Percentiles rank a stretch among this genome's conserved stretches.
These are phyloP conservation scores for Bothriochloa decipiens DNA, from an alignment of 176 grass and related monocot species.

Conservation along the genomic window DNA sequence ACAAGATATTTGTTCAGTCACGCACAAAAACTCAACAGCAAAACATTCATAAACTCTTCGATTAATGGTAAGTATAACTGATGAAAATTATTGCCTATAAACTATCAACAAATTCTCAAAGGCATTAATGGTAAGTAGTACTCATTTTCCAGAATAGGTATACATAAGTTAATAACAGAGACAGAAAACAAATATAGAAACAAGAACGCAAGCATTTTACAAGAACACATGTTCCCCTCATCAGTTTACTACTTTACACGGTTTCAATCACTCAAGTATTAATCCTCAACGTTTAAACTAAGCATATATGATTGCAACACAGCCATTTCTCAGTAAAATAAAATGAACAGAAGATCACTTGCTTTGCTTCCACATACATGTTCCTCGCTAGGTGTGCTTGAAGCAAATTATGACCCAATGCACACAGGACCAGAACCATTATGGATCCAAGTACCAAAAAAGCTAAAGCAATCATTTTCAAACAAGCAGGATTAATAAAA, in stretches of 20 bases:
- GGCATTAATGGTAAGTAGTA: neutral
- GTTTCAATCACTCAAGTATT: neutral
- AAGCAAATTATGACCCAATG: neutral
- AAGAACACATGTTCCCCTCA: neutral
- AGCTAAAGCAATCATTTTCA: neutral
- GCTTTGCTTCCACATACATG: neutral
- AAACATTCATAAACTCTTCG: neutral
- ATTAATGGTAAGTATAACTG: neutral
- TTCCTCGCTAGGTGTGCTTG: neutral
- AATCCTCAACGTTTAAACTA: neutral
- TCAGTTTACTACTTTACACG: neutral
- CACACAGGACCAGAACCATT: neutral
- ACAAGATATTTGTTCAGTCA: slow-evolving; percentile 21
- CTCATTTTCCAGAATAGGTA: neutral
- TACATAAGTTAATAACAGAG: neutral
- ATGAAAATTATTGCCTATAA: neutral
- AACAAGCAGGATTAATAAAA: neutral
- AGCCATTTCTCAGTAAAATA: neutral
- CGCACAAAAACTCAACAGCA: neutral
- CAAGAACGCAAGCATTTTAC: neutral
- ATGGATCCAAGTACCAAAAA: neutral
- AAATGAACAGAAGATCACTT: neutral
- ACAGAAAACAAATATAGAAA: neutral
- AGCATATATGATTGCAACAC: slow-evolving; percentile 15
- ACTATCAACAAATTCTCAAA: neutral